Percentiles rank a stretch among this genome's conserved stretches.
phyloP scores from a whole-genome alignment of 495 filamentous ascomycete species.

The Letharia lupina region DNA sequence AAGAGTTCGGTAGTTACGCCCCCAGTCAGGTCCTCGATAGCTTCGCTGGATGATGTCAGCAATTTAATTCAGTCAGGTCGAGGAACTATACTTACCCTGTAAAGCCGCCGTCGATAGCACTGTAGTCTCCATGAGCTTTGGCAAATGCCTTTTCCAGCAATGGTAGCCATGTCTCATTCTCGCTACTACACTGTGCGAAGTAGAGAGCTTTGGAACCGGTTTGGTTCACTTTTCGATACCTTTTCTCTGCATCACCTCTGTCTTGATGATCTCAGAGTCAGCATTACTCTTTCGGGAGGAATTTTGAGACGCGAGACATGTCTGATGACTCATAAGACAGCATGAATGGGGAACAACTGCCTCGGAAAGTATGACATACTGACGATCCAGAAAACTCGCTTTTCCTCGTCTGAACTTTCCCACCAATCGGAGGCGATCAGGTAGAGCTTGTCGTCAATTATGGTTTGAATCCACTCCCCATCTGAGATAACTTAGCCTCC shows the following conservation, averaged over 20 bases:
- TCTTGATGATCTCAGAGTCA: conserved; percentile 21
- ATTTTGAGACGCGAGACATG: no score
- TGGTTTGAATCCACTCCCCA: conserved; percentile 84
- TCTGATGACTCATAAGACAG: no score
- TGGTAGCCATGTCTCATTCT: conserved; percentile 91
- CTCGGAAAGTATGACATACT: conserved; percentile 18
- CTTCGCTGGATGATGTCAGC: conserved; percentile 48
- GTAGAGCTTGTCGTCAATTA: conserved; percentile 83
- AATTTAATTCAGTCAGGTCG: neutral
- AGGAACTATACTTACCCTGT: conserved; percentile 45
- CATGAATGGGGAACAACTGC: no score
- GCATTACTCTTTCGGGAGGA: no score
- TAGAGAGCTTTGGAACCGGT: conserved; percentile 69
- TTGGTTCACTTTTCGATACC: conserved; percentile 67
- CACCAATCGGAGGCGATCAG: conserved; percentile 77
- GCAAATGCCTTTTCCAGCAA: conserved; percentile 94
- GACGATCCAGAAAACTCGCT: conserved; percentile 61
- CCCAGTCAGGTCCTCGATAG: conserved; percentile 86
- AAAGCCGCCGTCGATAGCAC: conserved; percentile 75
- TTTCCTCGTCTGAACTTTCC: conserved; percentile 54
- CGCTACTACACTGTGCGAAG: conserved; percentile 76
- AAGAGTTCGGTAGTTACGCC: conserved; percentile 79
- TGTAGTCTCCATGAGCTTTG: conserved; percentile 86
- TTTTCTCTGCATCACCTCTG: conserved; percentile 64
- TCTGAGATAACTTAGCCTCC: conserved; percentile 39